Evolutionary conservation across 2,329 filamentous ascomycete genomes (phyloP).

Genomic region (Colletotrichum spaethianum): DNA sequence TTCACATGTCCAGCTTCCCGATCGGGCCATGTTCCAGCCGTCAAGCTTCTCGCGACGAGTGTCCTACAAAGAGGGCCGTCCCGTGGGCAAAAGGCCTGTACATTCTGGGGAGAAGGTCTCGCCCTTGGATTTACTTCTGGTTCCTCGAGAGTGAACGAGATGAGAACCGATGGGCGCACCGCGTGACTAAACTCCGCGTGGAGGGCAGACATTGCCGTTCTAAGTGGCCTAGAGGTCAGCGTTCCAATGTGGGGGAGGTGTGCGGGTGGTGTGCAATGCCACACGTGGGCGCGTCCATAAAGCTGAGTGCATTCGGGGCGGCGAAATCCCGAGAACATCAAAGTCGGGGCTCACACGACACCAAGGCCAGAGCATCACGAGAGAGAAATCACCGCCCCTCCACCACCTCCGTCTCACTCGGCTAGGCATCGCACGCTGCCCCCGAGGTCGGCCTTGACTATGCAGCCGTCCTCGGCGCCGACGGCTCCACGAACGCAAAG

Average conservation of each 20-base stretch:
- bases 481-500: conserved; percentile 35
- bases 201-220: neutral
- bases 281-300: too few relatives aligned
- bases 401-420: conserved; percentile 43
- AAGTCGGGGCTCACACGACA: too few relatives aligned
- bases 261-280: too few relatives aligned
- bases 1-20: neutral
- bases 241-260: neutral
- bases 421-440: too few relatives aligned
- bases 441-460: conserved; percentile 48
- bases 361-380: too few relatives aligned
- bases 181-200: neutral
- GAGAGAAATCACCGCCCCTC: conserved; percentile 1
- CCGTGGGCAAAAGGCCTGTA: neutral
- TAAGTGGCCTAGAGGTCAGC: neutral
- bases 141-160: neutral
- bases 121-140: neutral
- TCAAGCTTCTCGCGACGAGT: neutral
- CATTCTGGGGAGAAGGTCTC: neutral
- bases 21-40: neutral
- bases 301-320: too few relatives aligned
- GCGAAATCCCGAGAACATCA: too few relatives aligned
- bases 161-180: neutral
- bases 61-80: neutral
- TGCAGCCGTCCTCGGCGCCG: conserved; percentile 48